Base-by-base conservation (phyloP, 306 rosid species). In the Glycine tomentella region DNA sequence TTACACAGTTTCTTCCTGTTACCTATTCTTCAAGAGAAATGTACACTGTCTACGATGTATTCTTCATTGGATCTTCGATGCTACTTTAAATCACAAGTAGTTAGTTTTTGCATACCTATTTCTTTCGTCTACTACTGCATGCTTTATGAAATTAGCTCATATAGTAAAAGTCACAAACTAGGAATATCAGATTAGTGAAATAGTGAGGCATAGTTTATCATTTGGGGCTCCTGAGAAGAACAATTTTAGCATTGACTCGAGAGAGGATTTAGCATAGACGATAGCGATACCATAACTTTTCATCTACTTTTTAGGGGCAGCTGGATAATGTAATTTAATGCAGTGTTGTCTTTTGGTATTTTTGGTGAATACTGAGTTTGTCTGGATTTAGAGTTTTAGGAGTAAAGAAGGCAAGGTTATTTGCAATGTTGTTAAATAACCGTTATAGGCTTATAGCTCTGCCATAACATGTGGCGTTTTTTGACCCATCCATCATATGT, bases 391-490 rank as follows among this genome's bases (percentile, higher is more conserved):
- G 31, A 25, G 31, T 25, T 25, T 25, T 25, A 25, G 31, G 68
- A 69, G 44, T 51, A 55, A 25, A 69, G 69, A 51, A 59, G 67
- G 79, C 57, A 61, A 42, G 42, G 49, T 76, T 82, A 52, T 76
- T 59, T 11, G 36, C 46, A 42, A 6, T 42, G 46, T 42, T 42
- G 46, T 42, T 42, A 42, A 42, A 6, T 25, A 25, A 25, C 31
- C 1, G 31, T 1, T 25, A 25, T 25, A 0, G 31, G 2, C 31
- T 25, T 25, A 25, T 25, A 25, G 31, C 31, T 25, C 31, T 25
- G 31, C 31, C 31, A 1, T 25, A 25, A 25, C 31, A 25, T 25
- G 31, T 25, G 31, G 31, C 2, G 31, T 25, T 25, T 25, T 42
- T 42, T 42, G 46, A 42, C 46, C 46, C 46, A 8, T 42, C 46